Evolutionary conservation across 805 yeast genomes (phyloP).

Genomic region (Candida mattraensis): DNA sequence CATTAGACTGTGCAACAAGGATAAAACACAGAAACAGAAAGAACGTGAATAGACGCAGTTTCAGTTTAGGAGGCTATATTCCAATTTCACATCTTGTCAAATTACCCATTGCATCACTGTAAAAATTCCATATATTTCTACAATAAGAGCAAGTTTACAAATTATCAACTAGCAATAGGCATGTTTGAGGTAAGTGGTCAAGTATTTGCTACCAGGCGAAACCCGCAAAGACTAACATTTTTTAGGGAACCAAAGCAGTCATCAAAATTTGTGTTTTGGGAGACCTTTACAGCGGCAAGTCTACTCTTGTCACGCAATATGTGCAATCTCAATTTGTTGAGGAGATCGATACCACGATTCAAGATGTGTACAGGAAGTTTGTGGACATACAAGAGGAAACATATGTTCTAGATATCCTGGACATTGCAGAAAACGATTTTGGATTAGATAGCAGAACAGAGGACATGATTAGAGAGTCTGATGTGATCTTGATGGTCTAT

Average conservation of each 20-base stretch:
- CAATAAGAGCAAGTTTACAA: no score
- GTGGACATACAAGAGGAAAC: slow-evolving; percentile 37
- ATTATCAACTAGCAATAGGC: neutral
- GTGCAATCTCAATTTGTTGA: slow-evolving; percentile 23
- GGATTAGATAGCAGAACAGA: slow-evolving; percentile 29
- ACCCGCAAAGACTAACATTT: slow-evolving; percentile 5
- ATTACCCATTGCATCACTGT: no score
- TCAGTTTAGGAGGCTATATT: no score
- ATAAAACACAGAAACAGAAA: no score
- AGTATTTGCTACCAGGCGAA: neutral
- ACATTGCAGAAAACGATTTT: slow-evolving; percentile 85
- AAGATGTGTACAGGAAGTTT: slow-evolving; percentile 28
- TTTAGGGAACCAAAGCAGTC: slow-evolving; percentile 5
- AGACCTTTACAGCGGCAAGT: slow-evolving; percentile 33
- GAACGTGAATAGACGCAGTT: no score
- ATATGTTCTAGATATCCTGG: slow-evolving; percentile 53
- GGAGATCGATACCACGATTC: slow-evolving; percentile 27
- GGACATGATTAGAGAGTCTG: slow-evolving; percentile 33
- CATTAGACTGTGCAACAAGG: no score
- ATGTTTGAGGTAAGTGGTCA: slow-evolving; percentile 10
- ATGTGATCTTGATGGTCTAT: slow-evolving; percentile 51
- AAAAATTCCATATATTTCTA: no score
- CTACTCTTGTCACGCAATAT: slow-evolving; percentile 28
- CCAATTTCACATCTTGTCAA: no score
- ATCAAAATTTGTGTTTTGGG: slow-evolving; percentile 33